Conservation (phyloP, 768 basidiomycete species). For the Exsudoporus frostii region DNA sequence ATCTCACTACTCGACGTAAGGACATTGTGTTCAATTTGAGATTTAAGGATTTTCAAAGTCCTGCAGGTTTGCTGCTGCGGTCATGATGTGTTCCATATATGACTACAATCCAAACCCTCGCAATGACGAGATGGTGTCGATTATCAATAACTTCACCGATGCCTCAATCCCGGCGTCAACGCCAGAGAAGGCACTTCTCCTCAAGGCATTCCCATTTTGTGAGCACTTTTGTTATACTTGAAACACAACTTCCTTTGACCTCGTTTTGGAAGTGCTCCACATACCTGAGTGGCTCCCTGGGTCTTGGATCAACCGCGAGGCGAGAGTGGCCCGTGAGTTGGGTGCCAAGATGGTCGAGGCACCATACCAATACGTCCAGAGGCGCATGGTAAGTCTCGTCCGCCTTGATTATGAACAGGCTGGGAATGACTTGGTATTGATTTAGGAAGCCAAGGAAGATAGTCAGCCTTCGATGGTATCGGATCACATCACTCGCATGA, state of each 20-base stretch:
- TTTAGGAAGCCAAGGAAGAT: constrained; percentile 7
- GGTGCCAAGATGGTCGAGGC: constrained; percentile 9
- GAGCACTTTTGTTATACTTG: neutral
- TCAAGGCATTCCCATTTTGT: constrained; percentile 20
- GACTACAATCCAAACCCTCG: constrained; percentile 19
- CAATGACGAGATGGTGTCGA: constrained; percentile 15
- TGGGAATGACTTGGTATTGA: neutral
- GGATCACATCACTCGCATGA: constrained; percentile 9
- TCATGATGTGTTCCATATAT: constrained; percentile 19
- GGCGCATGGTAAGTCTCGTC: constrained; percentile 4
- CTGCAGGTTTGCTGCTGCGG: constrained; percentile 33
- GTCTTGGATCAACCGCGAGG: constrained; percentile 11
- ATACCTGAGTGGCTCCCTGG: constrained; percentile 28
- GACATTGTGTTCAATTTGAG: neutral
- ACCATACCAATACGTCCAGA: constrained; percentile 14
- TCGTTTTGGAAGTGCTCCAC: constrained; percentile 17
- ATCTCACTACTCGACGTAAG: constrained; percentile 13
- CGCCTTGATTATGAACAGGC: neutral
- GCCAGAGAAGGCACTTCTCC: constrained; percentile 14
- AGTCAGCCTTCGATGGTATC: constrained; percentile 13
- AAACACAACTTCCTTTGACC: neutral
- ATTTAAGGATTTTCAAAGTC: neutral
- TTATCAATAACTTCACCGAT: constrained; percentile 8
- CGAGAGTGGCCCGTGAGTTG: constrained; percentile 6
- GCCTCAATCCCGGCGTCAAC: constrained; percentile 2